Evolutionary conservation across 179 eudicot species (phyloP).

Genomic region (Nepenthes alata): DNA sequence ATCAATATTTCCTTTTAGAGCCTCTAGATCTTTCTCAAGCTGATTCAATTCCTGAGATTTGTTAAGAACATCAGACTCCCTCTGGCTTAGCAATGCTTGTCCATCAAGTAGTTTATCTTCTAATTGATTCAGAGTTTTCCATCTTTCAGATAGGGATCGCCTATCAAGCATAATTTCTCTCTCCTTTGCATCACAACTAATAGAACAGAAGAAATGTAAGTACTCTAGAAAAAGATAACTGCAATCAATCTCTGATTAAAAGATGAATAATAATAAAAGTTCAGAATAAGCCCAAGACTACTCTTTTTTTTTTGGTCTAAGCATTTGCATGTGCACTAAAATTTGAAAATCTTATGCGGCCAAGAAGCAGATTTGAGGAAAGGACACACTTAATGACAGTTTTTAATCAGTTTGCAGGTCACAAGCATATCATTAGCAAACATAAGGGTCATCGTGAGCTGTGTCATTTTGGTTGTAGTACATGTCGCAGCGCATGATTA

Average conservation of each 20-base stretch:
- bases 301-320: no score
- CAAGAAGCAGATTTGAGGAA: no score
- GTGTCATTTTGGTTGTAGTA: no score
- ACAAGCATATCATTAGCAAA: no score
- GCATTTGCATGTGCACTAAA: no score
- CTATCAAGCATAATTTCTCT: constrained; percentile 62
- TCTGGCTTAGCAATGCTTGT: constrained; percentile 68
- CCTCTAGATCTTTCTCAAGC: constrained; percentile 57
- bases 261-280: not conserved
- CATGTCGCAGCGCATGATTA: no score
- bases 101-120: constrained; percentile 65
- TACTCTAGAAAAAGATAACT: no score
- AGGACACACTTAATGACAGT: no score
- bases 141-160: constrained; percentile 58
- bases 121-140: constrained; percentile 46
- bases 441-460: no score
- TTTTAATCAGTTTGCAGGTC: no score
- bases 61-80: constrained; percentile 53
- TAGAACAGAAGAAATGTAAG: constrained; percentile 4
- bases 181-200: constrained; percentile 73
- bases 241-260: not conserved
- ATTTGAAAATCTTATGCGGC: no score
- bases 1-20: constrained; percentile 37
- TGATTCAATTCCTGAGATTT: constrained; percentile 46
- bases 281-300: no score